Evolutionary conservation across 257 asterid genomes (phyloP).

Genomic region (Solanum tarijense): DNA sequence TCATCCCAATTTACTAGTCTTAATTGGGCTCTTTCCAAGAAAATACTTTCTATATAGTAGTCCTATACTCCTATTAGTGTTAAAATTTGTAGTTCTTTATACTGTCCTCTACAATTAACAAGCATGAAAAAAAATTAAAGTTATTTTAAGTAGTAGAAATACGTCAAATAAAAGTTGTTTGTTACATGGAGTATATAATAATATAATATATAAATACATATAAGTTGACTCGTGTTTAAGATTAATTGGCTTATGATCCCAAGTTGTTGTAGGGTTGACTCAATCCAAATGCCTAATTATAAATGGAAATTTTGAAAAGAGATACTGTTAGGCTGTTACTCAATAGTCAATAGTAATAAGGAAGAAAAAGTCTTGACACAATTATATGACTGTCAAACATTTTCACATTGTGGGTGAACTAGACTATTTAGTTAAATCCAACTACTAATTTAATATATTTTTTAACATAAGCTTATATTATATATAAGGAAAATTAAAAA

Average conservation of each 20-base stretch:
- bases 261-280: not conserved
- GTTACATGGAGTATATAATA: too few relatives aligned
- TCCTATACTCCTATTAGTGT: too few relatives aligned
- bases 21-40: too few relatives aligned
- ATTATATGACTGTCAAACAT: not conserved
- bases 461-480: not conserved
- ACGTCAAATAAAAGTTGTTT: too few relatives aligned
- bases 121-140: too few relatives aligned
- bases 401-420: not conserved
- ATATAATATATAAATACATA: not conserved
- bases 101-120: too few relatives aligned
- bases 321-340: not conserved
- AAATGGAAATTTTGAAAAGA: not conserved
- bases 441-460: not conserved
- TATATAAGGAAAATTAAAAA: not conserved
- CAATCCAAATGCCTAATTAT: not conserved
- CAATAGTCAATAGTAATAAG: not conserved
- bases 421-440: not conserved
- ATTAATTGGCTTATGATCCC: not conserved
- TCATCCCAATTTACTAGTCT: too few relatives aligned
- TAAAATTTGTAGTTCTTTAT: too few relatives aligned
- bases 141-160: too few relatives aligned
- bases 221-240: not conserved
- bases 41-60: too few relatives aligned
- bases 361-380: not conserved